phyloP scores from a whole-genome alignment of 2,329 filamentous ascomycete genomes.

The Paraphoma chrysanthemicola region DNA sequence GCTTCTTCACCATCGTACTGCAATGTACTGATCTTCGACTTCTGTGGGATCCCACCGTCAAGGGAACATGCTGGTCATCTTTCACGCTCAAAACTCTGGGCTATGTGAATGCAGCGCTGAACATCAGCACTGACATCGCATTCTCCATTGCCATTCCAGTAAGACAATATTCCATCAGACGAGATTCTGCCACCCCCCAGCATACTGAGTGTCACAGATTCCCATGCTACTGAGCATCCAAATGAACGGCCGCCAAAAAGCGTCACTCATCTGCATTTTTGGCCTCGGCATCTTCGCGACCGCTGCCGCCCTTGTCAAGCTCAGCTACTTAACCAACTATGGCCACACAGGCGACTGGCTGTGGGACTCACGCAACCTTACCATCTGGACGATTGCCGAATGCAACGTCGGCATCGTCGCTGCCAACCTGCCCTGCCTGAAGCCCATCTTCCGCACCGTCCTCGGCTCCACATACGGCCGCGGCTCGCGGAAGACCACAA shows the following conservation, averaged over 20 bases:
- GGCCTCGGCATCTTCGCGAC: conserved; percentile 56
- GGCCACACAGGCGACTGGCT: conserved; percentile 49
- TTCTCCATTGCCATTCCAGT: conserved; percentile 51
- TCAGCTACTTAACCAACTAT: conserved; percentile 41
- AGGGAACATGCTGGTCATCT: conserved; percentile 52
- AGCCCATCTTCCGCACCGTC: conserved; percentile 49
- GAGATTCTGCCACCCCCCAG: no score
- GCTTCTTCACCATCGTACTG: conserved; percentile 56
- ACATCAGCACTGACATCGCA: conserved; percentile 51
- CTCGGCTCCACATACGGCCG: conserved; percentile 42
- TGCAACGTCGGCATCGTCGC: conserved; percentile 54
- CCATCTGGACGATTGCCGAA: conserved; percentile 56
- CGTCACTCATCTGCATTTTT: conserved; percentile 51
- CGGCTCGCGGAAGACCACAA: conserved; percentile 19
- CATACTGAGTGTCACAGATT: conserved; percentile 11
- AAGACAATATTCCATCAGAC: conserved; percentile 1
- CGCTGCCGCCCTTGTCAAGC: conserved; percentile 52
- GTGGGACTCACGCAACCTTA: conserved; percentile 55
- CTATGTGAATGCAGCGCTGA: conserved; percentile 55
- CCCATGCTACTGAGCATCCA: conserved; percentile 41
- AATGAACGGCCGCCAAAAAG: conserved; percentile 52
- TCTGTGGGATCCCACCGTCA: conserved; percentile 53
- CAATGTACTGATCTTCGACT: conserved; percentile 57
- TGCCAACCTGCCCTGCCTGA: conserved; percentile 53
- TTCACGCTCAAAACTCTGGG: conserved; percentile 51